These are phyloP conservation scores for Pythium insidiosum DNA, from an alignment of 352 stramenopile genomes.

Conservation along the genomic window DNA sequence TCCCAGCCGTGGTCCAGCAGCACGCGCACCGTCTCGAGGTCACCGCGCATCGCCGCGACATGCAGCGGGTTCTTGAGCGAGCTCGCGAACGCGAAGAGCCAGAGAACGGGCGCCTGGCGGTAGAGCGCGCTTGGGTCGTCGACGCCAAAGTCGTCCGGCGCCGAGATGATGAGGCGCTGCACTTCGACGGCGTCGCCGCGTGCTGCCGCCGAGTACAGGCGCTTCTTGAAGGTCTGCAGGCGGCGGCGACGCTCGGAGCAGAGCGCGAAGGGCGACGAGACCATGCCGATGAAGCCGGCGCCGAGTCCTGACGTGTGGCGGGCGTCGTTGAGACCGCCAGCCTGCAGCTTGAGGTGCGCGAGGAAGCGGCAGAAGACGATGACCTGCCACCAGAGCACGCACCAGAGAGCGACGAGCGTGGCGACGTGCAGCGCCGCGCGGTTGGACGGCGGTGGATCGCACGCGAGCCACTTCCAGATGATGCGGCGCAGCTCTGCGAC, in stretches of 20 bases:
- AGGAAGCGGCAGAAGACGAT: constrained; percentile 67
- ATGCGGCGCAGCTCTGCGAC: constrained; percentile 31
- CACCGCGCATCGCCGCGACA: constrained; percentile 46
- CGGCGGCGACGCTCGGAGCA: no score
- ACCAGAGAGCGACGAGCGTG: no score
- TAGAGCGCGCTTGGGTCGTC: constrained; percentile 33
- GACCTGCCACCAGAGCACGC: constrained; percentile 53
- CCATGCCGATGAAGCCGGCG: constrained; percentile 34
- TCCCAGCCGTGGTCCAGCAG: constrained; percentile 46
- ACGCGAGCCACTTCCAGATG: no score
- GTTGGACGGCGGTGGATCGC: no score
- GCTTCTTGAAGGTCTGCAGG: constrained; percentile 38
- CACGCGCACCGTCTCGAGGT: constrained; percentile 47
- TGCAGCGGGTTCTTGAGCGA: constrained; percentile 76
- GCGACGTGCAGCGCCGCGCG: no score
- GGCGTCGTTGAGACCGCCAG: constrained; percentile 52
- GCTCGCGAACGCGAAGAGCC: constrained; percentile 51
- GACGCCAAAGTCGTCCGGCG: constrained; percentile 23
- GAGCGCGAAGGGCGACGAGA: no score
- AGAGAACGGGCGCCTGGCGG: constrained; percentile 34
- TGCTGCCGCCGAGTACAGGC: constrained; percentile 49
- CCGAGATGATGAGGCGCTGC: constrained; percentile 28
- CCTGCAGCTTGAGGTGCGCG: constrained; percentile 67
- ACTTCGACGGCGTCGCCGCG: constrained; percentile 34
- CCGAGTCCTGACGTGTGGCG: constrained; percentile 53